phyloP scores from a whole-genome alignment of 768 basidiomycete species.

The Suillus alpinus region DNA sequence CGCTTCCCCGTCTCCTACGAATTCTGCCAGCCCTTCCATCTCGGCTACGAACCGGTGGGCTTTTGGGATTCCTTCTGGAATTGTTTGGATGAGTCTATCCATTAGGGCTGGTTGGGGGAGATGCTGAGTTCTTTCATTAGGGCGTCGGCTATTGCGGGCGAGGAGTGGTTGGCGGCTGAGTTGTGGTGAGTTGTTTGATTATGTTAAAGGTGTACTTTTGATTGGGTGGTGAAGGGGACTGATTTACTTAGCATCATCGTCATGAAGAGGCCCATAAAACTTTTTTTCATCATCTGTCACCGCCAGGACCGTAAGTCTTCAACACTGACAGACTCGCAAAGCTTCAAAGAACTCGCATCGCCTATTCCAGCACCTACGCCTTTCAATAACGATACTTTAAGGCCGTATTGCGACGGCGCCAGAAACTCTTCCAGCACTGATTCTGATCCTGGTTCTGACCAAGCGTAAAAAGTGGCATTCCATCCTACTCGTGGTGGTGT shows the following conservation, averaged over 20 bases:
- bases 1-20: conserved; percentile 43
- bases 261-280: conserved; percentile 45
- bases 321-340: conserved; percentile 52
- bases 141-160: conserved; percentile 52
- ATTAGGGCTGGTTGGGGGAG: conserved; percentile 45
- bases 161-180: conserved; percentile 47
- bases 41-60: conserved; percentile 57
- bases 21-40: conserved; percentile 56
- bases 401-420: conserved; percentile 35
- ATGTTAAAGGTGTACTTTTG: background rate
- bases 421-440: conserved; percentile 36
- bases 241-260: conserved; percentile 53
- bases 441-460: conserved; percentile 25
- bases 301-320: background rate
- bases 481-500: conserved; percentile 47
- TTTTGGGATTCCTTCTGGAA: conserved; percentile 53
- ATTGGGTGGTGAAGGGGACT: conserved; percentile 7
- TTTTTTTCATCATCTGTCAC: conserved; percentile 50
- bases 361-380: conserved; percentile 49
- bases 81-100: conserved; percentile 33
- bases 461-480: conserved; percentile 51
- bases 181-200: background rate
- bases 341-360: conserved; percentile 56
- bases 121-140: conserved; percentile 43
- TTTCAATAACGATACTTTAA: conserved; percentile 39